Evolutionary conservation across 768 basidiomycete species (phyloP).

Genomic region (Pholiota microspora): DNA sequence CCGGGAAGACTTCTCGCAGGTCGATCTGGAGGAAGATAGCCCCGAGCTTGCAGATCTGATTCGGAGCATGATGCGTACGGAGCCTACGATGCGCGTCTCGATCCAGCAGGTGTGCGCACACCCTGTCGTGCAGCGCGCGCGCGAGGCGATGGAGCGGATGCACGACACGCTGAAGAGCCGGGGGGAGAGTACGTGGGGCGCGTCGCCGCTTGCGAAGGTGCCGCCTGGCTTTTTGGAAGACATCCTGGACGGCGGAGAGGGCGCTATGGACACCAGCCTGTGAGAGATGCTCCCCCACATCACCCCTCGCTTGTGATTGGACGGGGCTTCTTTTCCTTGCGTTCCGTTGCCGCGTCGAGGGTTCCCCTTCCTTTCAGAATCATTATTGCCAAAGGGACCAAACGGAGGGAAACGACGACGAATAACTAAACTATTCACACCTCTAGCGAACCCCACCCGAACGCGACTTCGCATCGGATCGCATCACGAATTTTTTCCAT

Average conservation of each 20-base stretch:
- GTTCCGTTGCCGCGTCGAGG: conserved; percentile 9
- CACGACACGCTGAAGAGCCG: conserved; percentile 32
- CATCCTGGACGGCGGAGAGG: conserved; percentile 40
- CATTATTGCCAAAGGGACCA: conserved; percentile 11
- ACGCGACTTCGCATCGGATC: background rate
- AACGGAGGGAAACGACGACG: conserved; percentile 9
- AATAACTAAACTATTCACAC: conserved; percentile 3
- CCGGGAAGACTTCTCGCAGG: conserved; percentile 86
- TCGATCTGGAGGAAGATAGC: conserved; percentile 65
- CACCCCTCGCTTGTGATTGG: background rate
- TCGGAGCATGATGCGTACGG: conserved; percentile 73
- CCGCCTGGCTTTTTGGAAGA: conserved; percentile 62
- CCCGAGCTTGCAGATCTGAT: conserved; percentile 67
- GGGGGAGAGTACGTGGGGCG: conserved; percentile 45
- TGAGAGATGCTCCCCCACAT: conserved; percentile 9
- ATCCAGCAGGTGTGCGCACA: conserved; percentile 59
- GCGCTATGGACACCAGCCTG: conserved; percentile 26
- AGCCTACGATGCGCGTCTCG: conserved; percentile 57
- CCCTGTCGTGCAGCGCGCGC: conserved; percentile 61
- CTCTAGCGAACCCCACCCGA: background rate
- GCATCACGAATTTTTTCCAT: conserved; percentile 2
- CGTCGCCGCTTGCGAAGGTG: conserved; percentile 62
- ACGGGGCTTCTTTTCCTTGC: conserved; percentile 9
- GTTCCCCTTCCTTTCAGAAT: conserved; percentile 11
- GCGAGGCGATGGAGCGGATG: conserved; percentile 59